Conservation (phyloP, 2,329 filamentous ascomycete species). For the Aspergillus sp. region DNA sequence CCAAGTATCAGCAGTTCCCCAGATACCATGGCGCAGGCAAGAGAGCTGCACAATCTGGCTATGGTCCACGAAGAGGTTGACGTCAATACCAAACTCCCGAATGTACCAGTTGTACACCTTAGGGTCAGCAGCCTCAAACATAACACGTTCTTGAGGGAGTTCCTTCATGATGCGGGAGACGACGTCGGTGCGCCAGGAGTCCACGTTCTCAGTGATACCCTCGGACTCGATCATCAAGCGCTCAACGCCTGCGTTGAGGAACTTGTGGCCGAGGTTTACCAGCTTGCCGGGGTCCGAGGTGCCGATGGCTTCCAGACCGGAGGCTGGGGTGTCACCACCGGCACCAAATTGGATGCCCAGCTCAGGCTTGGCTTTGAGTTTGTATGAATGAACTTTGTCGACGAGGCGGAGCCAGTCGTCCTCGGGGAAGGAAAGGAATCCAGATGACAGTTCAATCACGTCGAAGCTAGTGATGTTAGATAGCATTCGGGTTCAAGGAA, state of each 20-base stretch:
- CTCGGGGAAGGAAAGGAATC: conserved; percentile 49
- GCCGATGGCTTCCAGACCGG: conserved; percentile 42
- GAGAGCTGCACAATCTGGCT: conserved; percentile 52
- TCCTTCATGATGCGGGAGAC: conserved; percentile 48
- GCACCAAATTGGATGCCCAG: conserved; percentile 53
- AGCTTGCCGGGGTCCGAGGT: conserved; percentile 46
- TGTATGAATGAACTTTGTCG: conserved; percentile 42
- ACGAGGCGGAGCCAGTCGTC: conserved; percentile 50
- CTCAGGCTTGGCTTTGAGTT: conserved; percentile 49
- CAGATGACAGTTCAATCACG: conserved; percentile 48
- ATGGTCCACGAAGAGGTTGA: conserved; percentile 53
- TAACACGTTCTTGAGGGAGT: conserved; percentile 46
- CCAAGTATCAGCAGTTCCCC: conserved; percentile 52
- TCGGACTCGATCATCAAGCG: conserved; percentile 55
- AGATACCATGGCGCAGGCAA: conserved; percentile 47
- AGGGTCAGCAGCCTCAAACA: conserved; percentile 54
- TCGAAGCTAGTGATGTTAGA: conserved; percentile 39
- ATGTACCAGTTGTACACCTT: conserved; percentile 53
- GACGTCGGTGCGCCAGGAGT: conserved; percentile 49
- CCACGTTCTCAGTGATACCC: conserved; percentile 53
- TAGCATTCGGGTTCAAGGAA: neutral
- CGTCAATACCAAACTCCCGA: conserved; percentile 50
- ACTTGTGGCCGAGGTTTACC: conserved; percentile 44
- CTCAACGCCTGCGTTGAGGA: conserved; percentile 48
- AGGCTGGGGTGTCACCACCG: conserved; percentile 46